Base-by-base conservation (phyloP, 148 eudicot genomes). In the Oxyria digyna region DNA sequence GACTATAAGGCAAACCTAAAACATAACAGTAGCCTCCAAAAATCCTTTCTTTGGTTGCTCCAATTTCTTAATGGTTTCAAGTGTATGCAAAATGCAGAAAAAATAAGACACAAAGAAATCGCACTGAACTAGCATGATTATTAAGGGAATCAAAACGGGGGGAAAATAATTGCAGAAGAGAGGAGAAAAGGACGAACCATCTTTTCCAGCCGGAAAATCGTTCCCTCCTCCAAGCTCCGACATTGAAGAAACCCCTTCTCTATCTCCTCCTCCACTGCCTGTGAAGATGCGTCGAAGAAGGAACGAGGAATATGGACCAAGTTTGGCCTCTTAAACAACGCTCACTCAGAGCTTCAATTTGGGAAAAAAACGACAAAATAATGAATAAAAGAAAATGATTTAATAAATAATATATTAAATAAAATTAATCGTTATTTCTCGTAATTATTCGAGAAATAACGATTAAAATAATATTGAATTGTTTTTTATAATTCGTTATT, bases 201-300 rank as follows among this genome's bases (percentile, higher is more conserved):
- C 69, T 26, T 67, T 63, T 8, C 64, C 64, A 57, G 64, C 41
- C 42, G 41, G 29, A 65, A 42, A 67, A 24, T 43, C 69, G 10
- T 67, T 67, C 12, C 69, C 69, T 41, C 50, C 32, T 42, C 48
- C 48, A 29, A 31, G 65, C 50, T 42, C 69, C 48, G 69, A 50
- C 69, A 67, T 59, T 59, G 20, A 27, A 59, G 37, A 31, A 59
- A 29, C 18, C 37, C 18, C 35, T 59, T 14, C 9, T 31, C 10
- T 29, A 3, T 27, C 7, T 57, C 35, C 15, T 15, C 18, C 37
- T 62, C 67, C 42, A 62, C 18, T 8, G 67, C n/a, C n/a, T n/a
- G n/a, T n/a, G n/a, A n/a, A n/a, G n/a, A n/a, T n/a, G n/a, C n/a
- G n/a, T n/a, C n/a, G n/a, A n/a, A n/a, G n/a, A n/a, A n/a, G n/a